These are phyloP conservation scores for Eremochloa ophiuroides DNA, from an alignment of 176 grass and related monocot genomes.

Conservation along the genomic window DNA sequence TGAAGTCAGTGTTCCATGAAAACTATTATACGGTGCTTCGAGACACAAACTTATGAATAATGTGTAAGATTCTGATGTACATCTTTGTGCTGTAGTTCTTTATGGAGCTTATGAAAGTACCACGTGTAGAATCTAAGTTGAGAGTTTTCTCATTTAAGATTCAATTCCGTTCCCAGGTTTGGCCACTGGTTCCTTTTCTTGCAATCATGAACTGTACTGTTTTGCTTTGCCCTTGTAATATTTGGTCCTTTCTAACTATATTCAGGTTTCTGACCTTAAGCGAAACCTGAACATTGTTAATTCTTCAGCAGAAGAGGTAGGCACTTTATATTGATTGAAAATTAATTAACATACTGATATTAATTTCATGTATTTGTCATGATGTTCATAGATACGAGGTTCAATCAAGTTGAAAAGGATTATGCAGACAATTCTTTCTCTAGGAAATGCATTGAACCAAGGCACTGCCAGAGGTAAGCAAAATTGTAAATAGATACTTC, in stretches of 20 bases:
- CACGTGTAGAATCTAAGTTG: slow-evolving; percentile 87
- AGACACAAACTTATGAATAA: not conserved
- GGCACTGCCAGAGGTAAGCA: slow-evolving; percentile 94
- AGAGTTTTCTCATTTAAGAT: slow-evolving; percentile 95
- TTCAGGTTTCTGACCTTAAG: slow-evolving; percentile 90
- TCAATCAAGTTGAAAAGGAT: slow-evolving; percentile 96
- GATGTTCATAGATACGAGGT: slow-evolving; percentile 73
- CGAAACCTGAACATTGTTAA: slow-evolving; percentile 82
- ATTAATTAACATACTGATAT: slow-evolving; percentile 20
- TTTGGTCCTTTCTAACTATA: slow-evolving; percentile 20
- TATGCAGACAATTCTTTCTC: slow-evolving; percentile 99
- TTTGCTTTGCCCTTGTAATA: slow-evolving; percentile 32
- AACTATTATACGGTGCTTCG: not conserved
- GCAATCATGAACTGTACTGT: slow-evolving; percentile 2
- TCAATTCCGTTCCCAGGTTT: slow-evolving; percentile 76
- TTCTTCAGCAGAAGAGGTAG: slow-evolving; percentile 78
- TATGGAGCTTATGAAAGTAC: slow-evolving; percentile 95
- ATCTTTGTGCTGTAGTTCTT: slow-evolving; percentile 64
- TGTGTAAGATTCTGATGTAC: not conserved
- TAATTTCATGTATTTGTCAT: slow-evolving; percentile 26
- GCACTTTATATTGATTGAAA: slow-evolving; percentile 15
- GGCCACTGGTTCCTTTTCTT: slow-evolving; percentile 27
- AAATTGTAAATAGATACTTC: slow-evolving; percentile 19
- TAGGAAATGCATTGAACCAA: slow-evolving; percentile 99
- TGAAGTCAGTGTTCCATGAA: not conserved